Conservation (phyloP, 495 filamentous ascomycete genomes). For the Aspergillus kassunensis region DNA sequence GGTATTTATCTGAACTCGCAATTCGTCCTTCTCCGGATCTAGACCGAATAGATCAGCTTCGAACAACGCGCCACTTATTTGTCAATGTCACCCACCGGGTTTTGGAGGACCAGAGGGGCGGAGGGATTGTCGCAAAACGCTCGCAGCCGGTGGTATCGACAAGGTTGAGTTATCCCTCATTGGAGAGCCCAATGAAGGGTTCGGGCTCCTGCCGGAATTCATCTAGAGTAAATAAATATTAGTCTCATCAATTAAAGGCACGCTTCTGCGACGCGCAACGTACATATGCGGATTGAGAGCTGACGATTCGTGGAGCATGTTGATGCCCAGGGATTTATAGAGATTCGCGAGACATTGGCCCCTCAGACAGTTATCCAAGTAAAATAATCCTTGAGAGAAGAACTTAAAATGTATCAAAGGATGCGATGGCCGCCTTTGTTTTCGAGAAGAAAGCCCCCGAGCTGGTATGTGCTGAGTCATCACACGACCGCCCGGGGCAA, state of each 20-base stretch:
- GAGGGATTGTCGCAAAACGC: slow-evolving; percentile 26
- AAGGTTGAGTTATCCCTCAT: slow-evolving; percentile 30
- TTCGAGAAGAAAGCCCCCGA: slow-evolving; percentile 14
- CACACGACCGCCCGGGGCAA: slow-evolving; percentile 16
- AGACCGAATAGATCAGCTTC: slow-evolving; percentile 12
- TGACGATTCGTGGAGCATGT: not conserved
- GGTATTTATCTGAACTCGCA: slow-evolving; percentile 64
- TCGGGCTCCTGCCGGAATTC: slow-evolving; percentile 29
- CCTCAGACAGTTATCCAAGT: not conserved
- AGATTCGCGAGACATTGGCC: not conserved
- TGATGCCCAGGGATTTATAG: not conserved
- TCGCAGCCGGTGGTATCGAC: slow-evolving; percentile 26
- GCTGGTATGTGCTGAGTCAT: slow-evolving; percentile 32
- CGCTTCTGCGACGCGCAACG: not conserved
- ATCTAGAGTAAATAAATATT: slow-evolving; percentile 24
- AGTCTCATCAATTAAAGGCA: slow-evolving; percentile 1
- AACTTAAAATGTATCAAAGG: not conserved
- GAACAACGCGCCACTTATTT: not conserved
- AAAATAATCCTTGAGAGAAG: too few species aligned
- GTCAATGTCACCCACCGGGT: slow-evolving; percentile 20
- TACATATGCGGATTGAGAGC: not conserved
- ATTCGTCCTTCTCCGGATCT: slow-evolving; percentile 59
- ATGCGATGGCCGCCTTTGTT: slow-evolving; percentile 4
- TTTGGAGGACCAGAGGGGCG: slow-evolving; percentile 28
- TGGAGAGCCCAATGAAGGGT: slow-evolving; percentile 32